A percentile compares a stretch with the other conserved stretches of the same genome.
Conservation (phyloP, 306 rosid genomes). For the Lotus japonicus region DNA sequence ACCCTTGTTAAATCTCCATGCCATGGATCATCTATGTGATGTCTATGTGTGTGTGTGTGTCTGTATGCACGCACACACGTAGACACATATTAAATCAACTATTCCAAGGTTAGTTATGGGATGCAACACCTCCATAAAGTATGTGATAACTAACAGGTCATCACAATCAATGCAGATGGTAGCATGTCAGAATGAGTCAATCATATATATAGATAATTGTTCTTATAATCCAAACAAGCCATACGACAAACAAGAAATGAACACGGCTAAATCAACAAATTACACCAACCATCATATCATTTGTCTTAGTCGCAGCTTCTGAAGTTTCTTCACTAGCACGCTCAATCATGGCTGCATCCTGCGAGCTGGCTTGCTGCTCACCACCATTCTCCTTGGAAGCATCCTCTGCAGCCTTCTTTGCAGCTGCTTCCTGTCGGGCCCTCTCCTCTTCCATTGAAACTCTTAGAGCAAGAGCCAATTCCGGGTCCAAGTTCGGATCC, state of each 20-base stretch:
- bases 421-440: constrained; percentile 99
- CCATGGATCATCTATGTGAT: no score
- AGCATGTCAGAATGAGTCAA: neutral
- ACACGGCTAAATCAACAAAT: constrained; percentile 1
- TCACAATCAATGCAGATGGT: neutral
- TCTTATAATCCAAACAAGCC: neutral
- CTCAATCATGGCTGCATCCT: constrained; percentile 87
- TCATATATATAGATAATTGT: neutral
- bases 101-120: neutral
- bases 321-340: constrained; percentile 49
- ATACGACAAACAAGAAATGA: neutral
- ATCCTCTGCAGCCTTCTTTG: constrained; percentile 93
- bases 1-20: no score
- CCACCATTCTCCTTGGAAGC: constrained; percentile 69
- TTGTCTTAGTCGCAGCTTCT: constrained; percentile 63
- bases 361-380: constrained; percentile 63
- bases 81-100: neutral
- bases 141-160: neutral
- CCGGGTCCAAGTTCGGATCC: constrained; percentile 99
- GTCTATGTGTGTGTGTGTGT: no score
- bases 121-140: neutral
- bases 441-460: constrained; percentile 99
- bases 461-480: constrained; percentile 97
- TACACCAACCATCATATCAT: constrained; percentile 51
- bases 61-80: no score